A percentile compares a stretch with the other conserved stretches of the same genome.
Conservation (phyloP, 306 rosid genomes). For the Datisca glomerata region DNA sequence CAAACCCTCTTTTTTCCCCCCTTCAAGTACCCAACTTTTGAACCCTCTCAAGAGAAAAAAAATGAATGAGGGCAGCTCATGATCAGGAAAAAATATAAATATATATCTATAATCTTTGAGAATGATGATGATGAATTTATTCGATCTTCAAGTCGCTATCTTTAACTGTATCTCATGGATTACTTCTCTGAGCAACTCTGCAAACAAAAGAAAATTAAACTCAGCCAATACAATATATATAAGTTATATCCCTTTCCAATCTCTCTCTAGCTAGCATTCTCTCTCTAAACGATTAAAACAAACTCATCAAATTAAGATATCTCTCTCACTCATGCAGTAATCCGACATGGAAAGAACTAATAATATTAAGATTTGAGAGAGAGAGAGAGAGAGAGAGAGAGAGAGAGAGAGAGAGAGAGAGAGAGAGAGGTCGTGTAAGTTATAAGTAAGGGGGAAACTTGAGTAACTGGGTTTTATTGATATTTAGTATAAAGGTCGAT, state of each 20-base stretch:
- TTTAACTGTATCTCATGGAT: slow-evolving; percentile 33
- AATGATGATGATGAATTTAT: slow-evolving; percentile 28
- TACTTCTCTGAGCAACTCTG: slow-evolving; percentile 50
- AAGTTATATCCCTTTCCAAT: slow-evolving; percentile 13
- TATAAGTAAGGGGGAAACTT: neutral
- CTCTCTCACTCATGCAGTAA: slow-evolving; percentile 22
- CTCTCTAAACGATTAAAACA: too few relatives aligned
- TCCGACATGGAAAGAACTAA: slow-evolving; percentile 23
- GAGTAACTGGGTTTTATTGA: slow-evolving; percentile 16
- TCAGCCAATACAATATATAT: neutral
- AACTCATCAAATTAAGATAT: slow-evolving; percentile 13
- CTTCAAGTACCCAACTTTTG: slow-evolving; percentile 23
- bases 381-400: slow-evolving; percentile 7
- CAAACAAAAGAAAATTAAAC: slow-evolving; percentile 11
- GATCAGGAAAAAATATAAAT: slow-evolving; percentile 15
- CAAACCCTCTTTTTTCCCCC: slow-evolving; percentile 14
- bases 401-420: slow-evolving; percentile 10
- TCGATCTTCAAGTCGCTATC: slow-evolving; percentile 58
- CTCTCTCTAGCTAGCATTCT: slow-evolving; percentile 2
- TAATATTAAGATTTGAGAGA: slow-evolving; percentile 18
- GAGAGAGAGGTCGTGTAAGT: neutral
- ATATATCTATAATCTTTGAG: slow-evolving; percentile 21
- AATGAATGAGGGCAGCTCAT: slow-evolving; percentile 3
- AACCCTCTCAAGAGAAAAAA: slow-evolving; percentile 10
- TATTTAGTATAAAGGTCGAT: slow-evolving; percentile 16